Evolutionary conservation across 805 yeast species (phyloP).

Genomic region (Yamadazyma kitorensis): DNA sequence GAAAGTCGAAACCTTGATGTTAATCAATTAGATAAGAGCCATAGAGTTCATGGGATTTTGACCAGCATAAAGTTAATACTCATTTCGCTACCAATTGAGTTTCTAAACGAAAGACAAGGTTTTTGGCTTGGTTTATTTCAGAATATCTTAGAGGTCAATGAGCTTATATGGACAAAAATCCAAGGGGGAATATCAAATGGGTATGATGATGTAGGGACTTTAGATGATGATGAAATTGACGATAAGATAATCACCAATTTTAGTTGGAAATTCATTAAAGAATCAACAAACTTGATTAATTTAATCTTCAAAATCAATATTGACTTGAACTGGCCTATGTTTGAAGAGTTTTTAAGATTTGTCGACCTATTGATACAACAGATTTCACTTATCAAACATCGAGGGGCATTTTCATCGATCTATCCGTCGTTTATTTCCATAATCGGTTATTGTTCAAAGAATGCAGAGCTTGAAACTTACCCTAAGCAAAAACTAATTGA

Average conservation of each 20-base stretch:
- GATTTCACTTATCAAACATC: slow-evolving; percentile 71
- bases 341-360: slow-evolving; percentile 25
- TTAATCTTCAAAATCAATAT: slow-evolving; percentile 32
- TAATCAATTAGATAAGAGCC: slow-evolving; percentile 26
- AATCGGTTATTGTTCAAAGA: slow-evolving; percentile 52
- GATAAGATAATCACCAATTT: slow-evolving; percentile 56
- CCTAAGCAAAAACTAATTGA: slow-evolving; percentile 41
- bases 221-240: slow-evolving; percentile 18
- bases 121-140: slow-evolving; percentile 5
- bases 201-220: slow-evolving; percentile 37
- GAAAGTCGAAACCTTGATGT: too few species aligned
- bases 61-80: slow-evolving; percentile 53
- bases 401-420: slow-evolving; percentile 90
- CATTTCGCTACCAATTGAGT: not conserved
- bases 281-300: slow-evolving; percentile 57
- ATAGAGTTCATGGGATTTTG: slow-evolving; percentile 69
- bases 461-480: slow-evolving; percentile 24
- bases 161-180: slow-evolving; percentile 43
- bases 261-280: slow-evolving; percentile 83
- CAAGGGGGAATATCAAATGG: slow-evolving; percentile 58
- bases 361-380: slow-evolving; percentile 65
- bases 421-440: slow-evolving; percentile 74
- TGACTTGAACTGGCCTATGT: slow-evolving; percentile 1
- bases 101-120: not conserved
- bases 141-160: not conserved